Conservation (phyloP, 2,329 filamentous ascomycete genomes). For the Claviceps quebecensis region DNA sequence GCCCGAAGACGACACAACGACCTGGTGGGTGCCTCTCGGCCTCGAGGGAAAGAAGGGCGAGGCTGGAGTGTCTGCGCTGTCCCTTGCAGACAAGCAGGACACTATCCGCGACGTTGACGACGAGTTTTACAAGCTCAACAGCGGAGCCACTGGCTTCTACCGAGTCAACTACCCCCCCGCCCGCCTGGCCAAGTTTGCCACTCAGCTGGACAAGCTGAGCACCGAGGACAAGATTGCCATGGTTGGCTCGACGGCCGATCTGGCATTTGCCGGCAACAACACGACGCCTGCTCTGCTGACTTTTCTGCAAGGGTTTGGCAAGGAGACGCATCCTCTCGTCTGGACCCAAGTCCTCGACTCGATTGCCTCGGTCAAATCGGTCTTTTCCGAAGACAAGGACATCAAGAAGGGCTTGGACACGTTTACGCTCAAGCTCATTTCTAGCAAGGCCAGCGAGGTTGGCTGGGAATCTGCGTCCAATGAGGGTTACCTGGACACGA, state of each 20-base stretch:
- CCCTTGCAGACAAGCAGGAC: slow-evolving; percentile 63
- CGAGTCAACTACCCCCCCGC: slow-evolving; percentile 84
- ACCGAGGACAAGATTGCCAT: slow-evolving; percentile 87
- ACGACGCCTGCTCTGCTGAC: slow-evolving; percentile 70
- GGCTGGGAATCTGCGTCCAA: slow-evolving; percentile 71
- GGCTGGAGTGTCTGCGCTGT: slow-evolving; percentile 46
- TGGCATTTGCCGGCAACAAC: slow-evolving; percentile 76
- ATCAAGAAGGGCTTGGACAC: slow-evolving; percentile 61
- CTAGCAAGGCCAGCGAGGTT: slow-evolving; percentile 59
- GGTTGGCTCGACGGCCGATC: slow-evolving; percentile 75
- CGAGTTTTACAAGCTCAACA: slow-evolving; percentile 88
- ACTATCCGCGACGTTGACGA: slow-evolving; percentile 61
- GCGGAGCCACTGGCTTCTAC: slow-evolving; percentile 76
- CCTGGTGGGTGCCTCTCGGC: slow-evolving; percentile 90
- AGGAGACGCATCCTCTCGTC: slow-evolving; percentile 74
- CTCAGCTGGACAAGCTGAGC: slow-evolving; percentile 60
- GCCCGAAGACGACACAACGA: slow-evolving; percentile 77
- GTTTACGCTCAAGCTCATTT: slow-evolving; percentile 66
- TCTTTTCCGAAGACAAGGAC: slow-evolving; percentile 64
- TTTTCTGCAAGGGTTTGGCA: slow-evolving; percentile 70
- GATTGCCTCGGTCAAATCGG: slow-evolving; percentile 62
- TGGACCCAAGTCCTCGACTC: slow-evolving; percentile 76
- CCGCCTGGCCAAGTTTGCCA: slow-evolving; percentile 66
- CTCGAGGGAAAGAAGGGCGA: slow-evolving; percentile 62
- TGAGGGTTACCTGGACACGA: slow-evolving; percentile 70